phyloP scores from a whole-genome alignment of 768 basidiomycete genomes.

The Boletus eberwhitei region DNA sequence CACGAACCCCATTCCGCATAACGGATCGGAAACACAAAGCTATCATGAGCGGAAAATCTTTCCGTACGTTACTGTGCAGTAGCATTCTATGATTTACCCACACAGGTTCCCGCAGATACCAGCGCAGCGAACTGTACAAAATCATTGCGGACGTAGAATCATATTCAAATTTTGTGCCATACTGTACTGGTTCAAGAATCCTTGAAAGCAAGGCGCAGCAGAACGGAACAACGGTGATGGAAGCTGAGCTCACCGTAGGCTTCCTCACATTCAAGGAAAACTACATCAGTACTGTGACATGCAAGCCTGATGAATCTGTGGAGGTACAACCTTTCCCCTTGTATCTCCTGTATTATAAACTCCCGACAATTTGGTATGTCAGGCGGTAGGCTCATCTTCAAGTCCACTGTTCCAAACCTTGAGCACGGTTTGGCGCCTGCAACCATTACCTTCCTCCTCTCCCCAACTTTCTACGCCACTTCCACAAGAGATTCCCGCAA shows the following conservation, averaged over 20 bases:
- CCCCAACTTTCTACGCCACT: slow-evolving; percentile 34
- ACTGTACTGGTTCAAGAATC: slow-evolving; percentile 73
- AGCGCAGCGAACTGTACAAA: slow-evolving; percentile 71
- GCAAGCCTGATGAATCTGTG: slow-evolving; percentile 74
- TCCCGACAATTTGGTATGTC: slow-evolving; percentile 10
- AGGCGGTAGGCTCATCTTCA: slow-evolving; percentile 72
- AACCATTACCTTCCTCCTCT: slow-evolving; percentile 47
- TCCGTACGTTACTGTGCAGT: slow-evolving; percentile 57
- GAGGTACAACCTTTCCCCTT: slow-evolving; percentile 40
- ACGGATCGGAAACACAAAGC: slow-evolving; percentile 44
- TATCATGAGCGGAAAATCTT: slow-evolving; percentile 85
- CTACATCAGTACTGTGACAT: slow-evolving; percentile 83
- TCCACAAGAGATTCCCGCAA: slow-evolving; percentile 1
- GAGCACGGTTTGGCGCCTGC: slow-evolving; percentile 71
- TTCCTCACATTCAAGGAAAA: slow-evolving; percentile 86
- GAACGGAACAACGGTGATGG: slow-evolving; percentile 48
- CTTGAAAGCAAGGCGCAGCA: slow-evolving; percentile 34
- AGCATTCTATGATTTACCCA: slow-evolving; percentile 5
- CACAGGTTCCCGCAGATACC: slow-evolving; percentile 54
- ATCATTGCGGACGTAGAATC: slow-evolving; percentile 86
- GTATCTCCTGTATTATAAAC: not conserved
- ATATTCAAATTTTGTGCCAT: slow-evolving; percentile 86
- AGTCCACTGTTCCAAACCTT: slow-evolving; percentile 74
- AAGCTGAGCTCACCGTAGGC: slow-evolving; percentile 85
- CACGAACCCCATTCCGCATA: slow-evolving; percentile 37